A percentile compares a stretch with the other conserved stretches of the same genome.
Conservation (phyloP, 1,284 basidiomycete species). For the Mycosarcoma maydis region DNA sequence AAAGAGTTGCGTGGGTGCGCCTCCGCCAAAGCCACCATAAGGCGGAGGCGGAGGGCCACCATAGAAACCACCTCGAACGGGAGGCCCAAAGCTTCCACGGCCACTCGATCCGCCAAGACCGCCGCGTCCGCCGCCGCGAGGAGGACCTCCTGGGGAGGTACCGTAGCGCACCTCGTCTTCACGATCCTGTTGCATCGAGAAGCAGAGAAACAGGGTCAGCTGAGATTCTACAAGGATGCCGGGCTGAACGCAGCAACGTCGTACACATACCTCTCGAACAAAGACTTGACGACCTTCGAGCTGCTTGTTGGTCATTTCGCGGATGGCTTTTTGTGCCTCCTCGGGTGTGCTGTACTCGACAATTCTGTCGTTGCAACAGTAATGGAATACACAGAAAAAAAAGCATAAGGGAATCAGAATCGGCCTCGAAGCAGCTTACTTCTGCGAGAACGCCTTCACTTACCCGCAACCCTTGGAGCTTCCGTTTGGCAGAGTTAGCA, state of each 20-base stretch:
- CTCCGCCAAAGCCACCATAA: slow-evolving; percentile 36
- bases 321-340: slow-evolving; percentile 58
- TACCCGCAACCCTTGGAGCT: slow-evolving; percentile 89
- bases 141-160: slow-evolving; percentile 72
- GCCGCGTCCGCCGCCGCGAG: slow-evolving; percentile 74
- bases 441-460: neutral
- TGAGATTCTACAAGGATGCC: neutral
- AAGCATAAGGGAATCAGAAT: no score
- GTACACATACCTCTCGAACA: slow-evolving; percentile 83
- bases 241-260: no score
- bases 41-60: slow-evolving; percentile 30
- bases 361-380: slow-evolving; percentile 38
- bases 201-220: slow-evolving; percentile 1
- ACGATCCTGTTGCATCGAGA: slow-evolving; percentile 77
- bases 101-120: slow-evolving; percentile 42
- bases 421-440: neutral
- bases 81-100: slow-evolving; percentile 46
- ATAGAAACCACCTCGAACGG: slow-evolving; percentile 51
- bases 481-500: slow-evolving; percentile 92
- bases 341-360: slow-evolving; percentile 57
- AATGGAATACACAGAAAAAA: no score
- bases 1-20: slow-evolving; percentile 76
- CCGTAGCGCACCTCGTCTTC: slow-evolving; percentile 95
- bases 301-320: slow-evolving; percentile 73
- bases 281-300: slow-evolving; percentile 92